phyloP scores from a whole-genome alignment of 2,329 filamentous ascomycete species.

The Aspergillus tanneri region DNA sequence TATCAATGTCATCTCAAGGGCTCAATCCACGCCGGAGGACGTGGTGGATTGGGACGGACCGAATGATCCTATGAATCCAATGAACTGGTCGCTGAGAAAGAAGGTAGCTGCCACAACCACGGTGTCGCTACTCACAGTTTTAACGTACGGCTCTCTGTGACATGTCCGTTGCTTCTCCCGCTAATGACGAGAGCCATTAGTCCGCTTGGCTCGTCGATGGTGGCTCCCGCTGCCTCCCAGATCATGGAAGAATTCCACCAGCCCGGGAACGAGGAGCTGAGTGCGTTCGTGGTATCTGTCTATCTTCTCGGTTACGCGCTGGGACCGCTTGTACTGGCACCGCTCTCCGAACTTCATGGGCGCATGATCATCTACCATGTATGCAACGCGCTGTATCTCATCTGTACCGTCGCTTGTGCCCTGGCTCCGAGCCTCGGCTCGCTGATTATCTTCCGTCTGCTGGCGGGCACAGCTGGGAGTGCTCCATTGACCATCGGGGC shows the following conservation, averaged over 20 bases:
- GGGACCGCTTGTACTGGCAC: conserved; percentile 64
- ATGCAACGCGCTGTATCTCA: conserved; percentile 57
- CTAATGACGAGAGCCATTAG: neutral
- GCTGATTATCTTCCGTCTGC: conserved; percentile 63
- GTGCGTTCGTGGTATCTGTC: neutral
- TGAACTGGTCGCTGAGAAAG: neutral
- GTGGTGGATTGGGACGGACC: neutral
- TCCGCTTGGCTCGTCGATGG: neutral
- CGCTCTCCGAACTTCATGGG: conserved; percentile 63
- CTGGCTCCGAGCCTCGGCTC: conserved; percentile 57
- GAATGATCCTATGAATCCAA: neutral
- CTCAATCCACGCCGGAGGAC: too few species aligned
- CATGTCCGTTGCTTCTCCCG: neutral
- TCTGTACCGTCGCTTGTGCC: conserved; percentile 61
- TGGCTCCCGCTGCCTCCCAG: neutral
- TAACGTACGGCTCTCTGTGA: neutral
- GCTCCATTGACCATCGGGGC: conserved; percentile 44
- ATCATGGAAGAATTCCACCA: neutral
- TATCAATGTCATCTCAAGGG: too few species aligned
- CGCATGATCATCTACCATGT: conserved; percentile 59
- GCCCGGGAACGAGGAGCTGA: neutral
- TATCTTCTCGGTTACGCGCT: conserved; percentile 27
- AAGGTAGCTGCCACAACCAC: neutral
- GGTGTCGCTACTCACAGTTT: neutral
- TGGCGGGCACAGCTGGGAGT: conserved; percentile 50